Evolutionary conservation across 768 basidiomycete species (phyloP), one percentile per base, ranked within the genome.

Genomic region (Mycena pura): DNA sequence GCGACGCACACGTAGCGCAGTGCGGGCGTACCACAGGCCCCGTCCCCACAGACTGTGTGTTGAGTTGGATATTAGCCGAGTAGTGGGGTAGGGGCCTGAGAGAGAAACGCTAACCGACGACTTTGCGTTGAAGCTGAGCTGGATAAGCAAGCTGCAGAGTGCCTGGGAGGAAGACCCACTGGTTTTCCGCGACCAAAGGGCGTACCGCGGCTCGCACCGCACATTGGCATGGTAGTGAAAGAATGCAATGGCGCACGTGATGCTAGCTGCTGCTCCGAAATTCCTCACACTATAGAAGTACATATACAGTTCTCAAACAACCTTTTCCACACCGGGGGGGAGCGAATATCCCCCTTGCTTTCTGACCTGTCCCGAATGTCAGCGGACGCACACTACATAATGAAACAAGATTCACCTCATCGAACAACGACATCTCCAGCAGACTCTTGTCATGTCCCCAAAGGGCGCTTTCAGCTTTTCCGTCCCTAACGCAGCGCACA

Each of bases 1-100:
- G 52, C 64, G 51, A 57, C 60, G 61, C 46, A 46, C 52, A 34
- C 53, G 60, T 45, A 57, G 51, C 47, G 64, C 52, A 22, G 55
- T 14, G 47, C 32, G 39, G 74, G 44, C 84, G 59, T 70, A 91
- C 96, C 96, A 70, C 92, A 95, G 53, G 96, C 96, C 67, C 96
- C 96, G 76, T 99, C 96, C 34, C 96, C 96, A 63, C 95, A 90
- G n/a, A 99, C 96, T 25, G 95, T 91, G 36, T 93, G 80, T 34
- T 34, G 17, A 17, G 25, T 76, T 83, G 83, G n/a, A n/a, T n/a
- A n/a, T n/a, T n/a, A n/a, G n/a, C n/a, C 69, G 79, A 72, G 72
- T 82, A 50, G 56, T 32, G 5, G 41, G 25, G 8, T 29, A 24
- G 11, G 13, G 27, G 21, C 28, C 34, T 48, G 36, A 17, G 28